Conservation (phyloP, 345 rosid genomes). For the Pistacia vera region DNA sequence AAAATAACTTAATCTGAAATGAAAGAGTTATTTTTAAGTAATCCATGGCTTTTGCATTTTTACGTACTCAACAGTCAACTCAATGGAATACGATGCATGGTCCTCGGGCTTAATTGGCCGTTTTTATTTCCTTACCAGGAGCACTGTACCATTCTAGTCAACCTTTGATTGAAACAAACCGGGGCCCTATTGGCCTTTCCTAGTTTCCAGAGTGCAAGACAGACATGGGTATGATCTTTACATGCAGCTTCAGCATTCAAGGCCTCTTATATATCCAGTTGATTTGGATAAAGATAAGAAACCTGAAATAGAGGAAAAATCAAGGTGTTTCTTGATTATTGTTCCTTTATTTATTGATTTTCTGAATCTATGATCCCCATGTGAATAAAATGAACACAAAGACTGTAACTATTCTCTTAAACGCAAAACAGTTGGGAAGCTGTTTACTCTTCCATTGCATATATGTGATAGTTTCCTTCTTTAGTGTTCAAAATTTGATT, state of each 20-base stretch:
- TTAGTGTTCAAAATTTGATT: too few species aligned
- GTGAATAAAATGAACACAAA: too few species aligned
- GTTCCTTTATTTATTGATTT: too few species aligned
- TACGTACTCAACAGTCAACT: too few species aligned
- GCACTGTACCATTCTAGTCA: slow-evolving; percentile 28
- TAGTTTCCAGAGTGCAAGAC: slow-evolving; percentile 56
- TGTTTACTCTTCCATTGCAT: too few species aligned
- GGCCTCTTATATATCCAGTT: slow-evolving; percentile 64
- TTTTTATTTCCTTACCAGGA: slow-evolving; percentile 48
- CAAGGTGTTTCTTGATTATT: slow-evolving; percentile 29
- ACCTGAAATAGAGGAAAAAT: slow-evolving; percentile 39
- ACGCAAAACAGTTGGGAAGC: too few species aligned
- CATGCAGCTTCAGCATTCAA: slow-evolving; percentile 44
- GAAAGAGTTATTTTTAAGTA: neutral
- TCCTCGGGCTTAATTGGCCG: too few species aligned
- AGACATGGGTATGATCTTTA: slow-evolving; percentile 33
- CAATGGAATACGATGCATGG: too few species aligned
- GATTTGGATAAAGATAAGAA: slow-evolving; percentile 58
- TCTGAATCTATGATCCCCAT: too few species aligned
- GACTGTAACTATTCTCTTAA: too few species aligned
- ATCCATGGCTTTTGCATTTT: too few species aligned
- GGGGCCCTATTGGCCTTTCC: slow-evolving; percentile 71
- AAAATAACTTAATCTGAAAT: neutral
- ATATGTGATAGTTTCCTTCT: too few species aligned
- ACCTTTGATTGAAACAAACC: slow-evolving; percentile 68